Base-by-base conservation (phyloP, 2,329 filamentous ascomycete genomes). In the Metarhizium brunneum region DNA sequence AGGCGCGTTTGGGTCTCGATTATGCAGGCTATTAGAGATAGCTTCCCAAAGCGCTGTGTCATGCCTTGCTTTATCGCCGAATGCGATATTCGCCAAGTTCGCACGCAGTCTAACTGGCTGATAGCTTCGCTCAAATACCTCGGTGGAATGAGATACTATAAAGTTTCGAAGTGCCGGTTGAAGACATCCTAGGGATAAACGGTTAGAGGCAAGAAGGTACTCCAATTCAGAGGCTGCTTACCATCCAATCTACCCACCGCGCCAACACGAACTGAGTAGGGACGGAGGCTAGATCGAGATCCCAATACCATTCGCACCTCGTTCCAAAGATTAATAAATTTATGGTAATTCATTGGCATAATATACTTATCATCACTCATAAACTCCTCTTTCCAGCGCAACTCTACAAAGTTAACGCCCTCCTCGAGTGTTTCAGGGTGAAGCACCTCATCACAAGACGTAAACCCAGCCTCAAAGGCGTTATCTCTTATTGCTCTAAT, bases 381-480 rank as follows among this genome's bases (percentile, higher is more conserved):
- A 32, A 25, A n/a, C 47, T 54, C 53, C 35, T 42, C 40, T 42
- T 42, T 42, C 40, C 40, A 42, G n/a, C 40, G 40, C n/a, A 42
- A 50, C 25, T 54, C 45, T 36, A 54, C 42, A 42, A 47, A 38
- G 16, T 49, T 38, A 18, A 54, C 52, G 52, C 52, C 52, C 47
- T 54, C 40, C 42, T 54, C 45, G 11, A 54, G 52, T 13, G 43
- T 45, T 35, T 35, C 45, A 8, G 52, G 52, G 11, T 29, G n/a
- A n/a, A 55, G 53, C 45, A 51, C 53, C 53, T 55, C 38, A 14
- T 55, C 36, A 47, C 53, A 55, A 32, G 47, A 55, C 20, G 43
- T n/a, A 55, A 47, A 55, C 47, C 53, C 53, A 51, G 53, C 53
- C 47, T 55, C 50, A 25, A 55, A 55, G 20, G 53, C 53, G 47